Conservation (phyloP, 805 yeast genomes). For the Suhomyces vadensis region DNA sequence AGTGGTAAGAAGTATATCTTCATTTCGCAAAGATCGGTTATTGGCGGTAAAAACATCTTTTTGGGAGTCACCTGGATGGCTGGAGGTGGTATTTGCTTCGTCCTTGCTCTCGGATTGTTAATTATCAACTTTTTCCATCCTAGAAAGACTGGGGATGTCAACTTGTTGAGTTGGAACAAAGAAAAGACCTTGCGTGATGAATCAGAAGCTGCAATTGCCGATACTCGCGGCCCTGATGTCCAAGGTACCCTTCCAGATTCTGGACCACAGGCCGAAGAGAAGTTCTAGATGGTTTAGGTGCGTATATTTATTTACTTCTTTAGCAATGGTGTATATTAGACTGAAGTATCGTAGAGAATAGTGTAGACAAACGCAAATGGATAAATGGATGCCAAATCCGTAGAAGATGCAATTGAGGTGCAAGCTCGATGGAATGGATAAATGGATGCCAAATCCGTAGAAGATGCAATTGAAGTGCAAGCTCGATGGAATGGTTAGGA, state of each 20-base stretch:
- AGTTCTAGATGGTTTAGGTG: background rate
- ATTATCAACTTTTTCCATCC: conserved; percentile 61
- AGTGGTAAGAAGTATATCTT: conserved; percentile 68
- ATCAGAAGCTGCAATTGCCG: conserved; percentile 8
- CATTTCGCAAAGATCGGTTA: conserved; percentile 66
- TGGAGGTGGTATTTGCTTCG: conserved; percentile 68
- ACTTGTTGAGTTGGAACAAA: conserved; percentile 71
- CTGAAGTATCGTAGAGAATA: too few relatives aligned
- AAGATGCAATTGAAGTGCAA: too few relatives aligned
- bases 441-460: too few relatives aligned
- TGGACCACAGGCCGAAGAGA: conserved; percentile 3
- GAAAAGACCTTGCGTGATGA: conserved; percentile 28
- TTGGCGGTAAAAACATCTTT: conserved; percentile 76
- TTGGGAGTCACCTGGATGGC: conserved; percentile 74
- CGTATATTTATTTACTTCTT: background rate
- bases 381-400: too few relatives aligned
- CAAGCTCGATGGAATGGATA: too few relatives aligned
- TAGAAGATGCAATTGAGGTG: too few relatives aligned
- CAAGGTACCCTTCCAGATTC: background rate
- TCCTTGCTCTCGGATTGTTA: conserved; percentile 54
- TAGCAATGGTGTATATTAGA: background rate
- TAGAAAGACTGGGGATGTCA: conserved; percentile 71
- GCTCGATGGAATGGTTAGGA: too few relatives aligned
- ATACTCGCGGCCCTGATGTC: background rate
- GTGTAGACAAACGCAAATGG: too few relatives aligned